Conservation (phyloP, 768 basidiomycete genomes). For the Amanita thiersii region DNA sequence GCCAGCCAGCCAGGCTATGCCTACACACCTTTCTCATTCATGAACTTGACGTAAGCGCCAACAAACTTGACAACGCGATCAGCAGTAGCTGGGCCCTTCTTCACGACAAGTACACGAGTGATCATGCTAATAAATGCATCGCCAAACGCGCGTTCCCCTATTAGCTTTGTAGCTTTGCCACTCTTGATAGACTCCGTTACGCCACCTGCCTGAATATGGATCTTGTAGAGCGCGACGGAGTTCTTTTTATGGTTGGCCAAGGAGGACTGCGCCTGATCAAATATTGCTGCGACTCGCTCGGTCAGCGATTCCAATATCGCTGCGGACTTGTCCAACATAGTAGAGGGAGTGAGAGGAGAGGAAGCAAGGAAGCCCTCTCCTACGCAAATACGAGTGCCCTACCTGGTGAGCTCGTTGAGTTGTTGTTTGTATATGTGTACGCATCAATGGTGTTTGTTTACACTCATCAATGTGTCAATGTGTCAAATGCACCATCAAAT, state of each 20-base stretch:
- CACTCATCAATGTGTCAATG: not conserved
- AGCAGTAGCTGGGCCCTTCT: constrained; percentile 79
- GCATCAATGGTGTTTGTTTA: constrained; percentile 12
- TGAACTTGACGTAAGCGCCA: constrained; percentile 72
- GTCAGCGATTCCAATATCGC: constrained; percentile 22
- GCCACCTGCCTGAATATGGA: constrained; percentile 60
- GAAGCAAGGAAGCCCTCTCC: too few species aligned
- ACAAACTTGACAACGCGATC: constrained; percentile 85
- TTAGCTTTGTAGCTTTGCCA: constrained; percentile 38
- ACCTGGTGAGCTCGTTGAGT: too few species aligned
- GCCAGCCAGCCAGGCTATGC: not conserved
- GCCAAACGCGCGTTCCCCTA: constrained; percentile 77
- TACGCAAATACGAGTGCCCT: too few species aligned
- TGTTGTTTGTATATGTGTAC: constrained; percentile 14
- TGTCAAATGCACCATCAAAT: too few species aligned
- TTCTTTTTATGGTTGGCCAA: constrained; percentile 92
- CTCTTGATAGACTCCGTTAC: constrained; percentile 45
- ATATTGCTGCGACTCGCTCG: constrained; percentile 34
- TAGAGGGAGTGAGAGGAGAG: not conserved
- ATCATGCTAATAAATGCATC: constrained; percentile 69
- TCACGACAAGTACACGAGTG: constrained; percentile 63
- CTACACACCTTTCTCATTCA: constrained; percentile 72
- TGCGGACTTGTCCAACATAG: constrained; percentile 18
- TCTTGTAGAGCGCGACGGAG: constrained; percentile 75
- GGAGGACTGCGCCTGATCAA: constrained; percentile 75